Conservation (phyloP, 2,329 filamentous ascomycete genomes). For the Cladophialophora psammophila region DNA sequence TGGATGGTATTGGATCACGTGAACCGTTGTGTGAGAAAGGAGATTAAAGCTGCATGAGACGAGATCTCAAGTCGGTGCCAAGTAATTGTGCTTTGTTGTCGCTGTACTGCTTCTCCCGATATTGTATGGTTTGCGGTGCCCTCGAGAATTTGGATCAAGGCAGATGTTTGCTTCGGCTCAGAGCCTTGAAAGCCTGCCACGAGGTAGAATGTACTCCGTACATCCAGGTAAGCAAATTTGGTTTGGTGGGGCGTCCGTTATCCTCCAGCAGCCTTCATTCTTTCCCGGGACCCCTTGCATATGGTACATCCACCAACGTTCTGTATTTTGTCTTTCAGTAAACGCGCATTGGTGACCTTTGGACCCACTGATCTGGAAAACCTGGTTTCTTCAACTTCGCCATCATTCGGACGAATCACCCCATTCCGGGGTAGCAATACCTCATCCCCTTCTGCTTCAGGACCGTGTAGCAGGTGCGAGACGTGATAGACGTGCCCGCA, state of each 20-base stretch:
- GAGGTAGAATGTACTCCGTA: neutral
- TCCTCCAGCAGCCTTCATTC: constrained; percentile 27
- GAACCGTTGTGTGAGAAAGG: neutral
- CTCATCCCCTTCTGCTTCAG: constrained; percentile 42
- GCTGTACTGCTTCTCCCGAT: neutral
- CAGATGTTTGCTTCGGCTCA: neutral
- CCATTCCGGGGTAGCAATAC: constrained; percentile 33
- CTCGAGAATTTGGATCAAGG: neutral
- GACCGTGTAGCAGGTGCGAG: constrained; percentile 62
- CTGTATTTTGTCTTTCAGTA: constrained; percentile 58
- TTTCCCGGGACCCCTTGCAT: constrained; percentile 32
- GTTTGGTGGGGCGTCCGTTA: neutral
- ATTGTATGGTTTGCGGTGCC: neutral
- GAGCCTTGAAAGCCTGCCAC: neutral
- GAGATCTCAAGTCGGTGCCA: neutral
- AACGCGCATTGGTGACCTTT: constrained; percentile 85
- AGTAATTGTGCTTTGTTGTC: neutral
- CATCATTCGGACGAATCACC: constrained; percentile 23
- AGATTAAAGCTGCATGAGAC: neutral
- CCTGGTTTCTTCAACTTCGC: constrained; percentile 39
- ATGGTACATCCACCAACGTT: constrained; percentile 36
- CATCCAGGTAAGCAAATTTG: constrained; percentile 2
- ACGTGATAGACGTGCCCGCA: constrained; percentile 75
- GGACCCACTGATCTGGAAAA: constrained; percentile 71
- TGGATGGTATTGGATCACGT: neutral